Evolutionary conservation across 805 yeast genomes (phyloP).

Genomic region (Torulaspora quercuum): DNA sequence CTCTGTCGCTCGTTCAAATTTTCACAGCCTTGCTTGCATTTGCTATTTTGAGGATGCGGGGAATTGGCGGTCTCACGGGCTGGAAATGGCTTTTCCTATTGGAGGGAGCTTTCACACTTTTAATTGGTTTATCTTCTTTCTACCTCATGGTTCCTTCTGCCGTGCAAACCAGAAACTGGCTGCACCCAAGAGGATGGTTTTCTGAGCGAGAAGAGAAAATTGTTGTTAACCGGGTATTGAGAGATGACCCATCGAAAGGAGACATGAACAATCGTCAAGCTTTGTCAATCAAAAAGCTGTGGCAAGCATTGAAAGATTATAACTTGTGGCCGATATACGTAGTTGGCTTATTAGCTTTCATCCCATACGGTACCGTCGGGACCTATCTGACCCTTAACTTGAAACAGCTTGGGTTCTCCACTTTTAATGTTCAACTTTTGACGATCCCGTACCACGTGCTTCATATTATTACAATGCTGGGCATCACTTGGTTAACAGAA

Average conservation of each 20-base stretch:
- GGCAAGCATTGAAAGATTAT: constrained; percentile 45
- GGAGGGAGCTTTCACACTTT: constrained; percentile 56
- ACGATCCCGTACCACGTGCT: constrained; percentile 48
- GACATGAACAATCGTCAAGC: constrained; percentile 63
- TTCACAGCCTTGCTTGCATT: constrained; percentile 48
- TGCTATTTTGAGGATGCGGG: constrained; percentile 53
- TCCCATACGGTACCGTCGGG: constrained; percentile 37
- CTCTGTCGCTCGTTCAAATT: constrained; percentile 47
- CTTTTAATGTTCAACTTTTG: constrained; percentile 49
- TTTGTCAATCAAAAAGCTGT: constrained; percentile 39
- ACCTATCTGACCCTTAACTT: constrained; percentile 49
- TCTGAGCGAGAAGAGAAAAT: constrained; percentile 54
- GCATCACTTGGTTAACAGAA: constrained; percentile 41
- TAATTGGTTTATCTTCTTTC: constrained; percentile 48
- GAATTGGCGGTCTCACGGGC: constrained; percentile 45
- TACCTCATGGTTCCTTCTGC: constrained; percentile 55
- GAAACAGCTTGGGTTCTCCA: constrained; percentile 47
- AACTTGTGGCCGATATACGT: constrained; percentile 56
- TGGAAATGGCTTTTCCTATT: constrained; percentile 69
- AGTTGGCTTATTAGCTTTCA: constrained; percentile 44
- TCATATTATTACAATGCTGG: constrained; percentile 38
- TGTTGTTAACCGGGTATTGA: constrained; percentile 52
- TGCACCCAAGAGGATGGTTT: constrained; percentile 50
- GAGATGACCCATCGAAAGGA: constrained; percentile 67
- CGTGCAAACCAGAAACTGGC: constrained; percentile 49